phyloP scores from a whole-genome alignment of 805 yeast genomes.

The Wickerhamiella vanderwaltii region DNA sequence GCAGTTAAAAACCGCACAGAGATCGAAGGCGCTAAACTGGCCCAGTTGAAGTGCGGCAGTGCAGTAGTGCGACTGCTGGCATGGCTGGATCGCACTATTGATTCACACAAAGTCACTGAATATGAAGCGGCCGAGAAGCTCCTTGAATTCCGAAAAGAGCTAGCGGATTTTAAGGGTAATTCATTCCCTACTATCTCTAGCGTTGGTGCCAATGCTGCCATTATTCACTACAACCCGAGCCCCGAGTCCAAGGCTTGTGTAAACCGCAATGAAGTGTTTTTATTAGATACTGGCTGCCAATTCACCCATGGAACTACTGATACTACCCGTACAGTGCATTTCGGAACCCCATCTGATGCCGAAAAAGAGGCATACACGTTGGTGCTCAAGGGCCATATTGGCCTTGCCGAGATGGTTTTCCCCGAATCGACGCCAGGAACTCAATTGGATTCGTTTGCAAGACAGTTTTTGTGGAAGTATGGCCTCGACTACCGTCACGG shows the following conservation, averaged over 20 bases:
- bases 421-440: conserved; percentile 67
- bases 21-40: conserved; percentile 52
- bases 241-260: conserved; percentile 44
- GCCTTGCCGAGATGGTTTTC: conserved; percentile 67
- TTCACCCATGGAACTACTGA: conserved; percentile 92
- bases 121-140: conserved; percentile 44
- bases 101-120: conserved; percentile 37
- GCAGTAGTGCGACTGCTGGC: conserved; percentile 63
- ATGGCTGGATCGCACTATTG: conserved; percentile 63
- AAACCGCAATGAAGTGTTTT: conserved; percentile 53
- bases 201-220: conserved; percentile 64
- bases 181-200: conserved; percentile 67
- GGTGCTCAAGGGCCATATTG: conserved; percentile 85
- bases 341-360: conserved; percentile 43
- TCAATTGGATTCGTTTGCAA: conserved; percentile 66
- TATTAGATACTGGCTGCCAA: conserved; percentile 88
- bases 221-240: conserved; percentile 62
- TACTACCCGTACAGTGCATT: conserved; percentile 78
- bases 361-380: conserved; percentile 61
- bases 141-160: conserved; percentile 31
- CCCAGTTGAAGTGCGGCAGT: conserved; percentile 76
- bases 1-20: conserved; percentile 66
- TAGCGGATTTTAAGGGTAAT: conserved; percentile 39
- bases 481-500: conserved; percentile 90
- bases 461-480: conserved; percentile 67